Evolutionary conservation across 257 asterid genomes (phyloP).

Genomic region (Agastache rugosa): DNA sequence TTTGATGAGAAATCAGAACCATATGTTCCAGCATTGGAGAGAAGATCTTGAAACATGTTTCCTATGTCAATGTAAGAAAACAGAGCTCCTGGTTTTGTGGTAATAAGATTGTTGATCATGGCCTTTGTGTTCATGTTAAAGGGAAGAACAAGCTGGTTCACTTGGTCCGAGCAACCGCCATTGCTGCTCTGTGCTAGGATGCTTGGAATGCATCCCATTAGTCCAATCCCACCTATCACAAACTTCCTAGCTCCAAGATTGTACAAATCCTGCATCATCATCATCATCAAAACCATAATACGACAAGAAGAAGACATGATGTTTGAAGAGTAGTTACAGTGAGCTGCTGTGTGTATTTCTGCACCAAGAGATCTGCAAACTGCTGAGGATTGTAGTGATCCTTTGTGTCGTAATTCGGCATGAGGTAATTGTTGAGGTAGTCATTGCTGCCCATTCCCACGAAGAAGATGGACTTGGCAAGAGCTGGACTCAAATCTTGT

Average conservation of each 20-base stretch:
- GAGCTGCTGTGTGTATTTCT: slow-evolving; percentile 68
- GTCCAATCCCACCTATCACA: slow-evolving; percentile 78
- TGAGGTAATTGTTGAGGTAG: slow-evolving; percentile 84
- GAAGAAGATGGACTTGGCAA: slow-evolving; percentile 64
- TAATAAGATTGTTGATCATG: slow-evolving; percentile 63
- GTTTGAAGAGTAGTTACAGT: slow-evolving; percentile 37
- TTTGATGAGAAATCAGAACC: slow-evolving; percentile 44
- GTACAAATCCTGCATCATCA: slow-evolving; percentile 62
- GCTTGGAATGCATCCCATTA: slow-evolving; percentile 92
- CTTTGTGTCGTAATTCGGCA: slow-evolving; percentile 69
- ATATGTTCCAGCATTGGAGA: slow-evolving; percentile 61
- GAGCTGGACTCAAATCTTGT: slow-evolving; percentile 56
- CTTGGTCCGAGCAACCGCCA: slow-evolving; percentile 69
- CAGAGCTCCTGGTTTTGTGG: slow-evolving; percentile 45
- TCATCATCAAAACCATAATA: no score
- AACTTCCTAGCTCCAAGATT: slow-evolving; percentile 87
- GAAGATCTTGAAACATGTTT: slow-evolving; percentile 73
- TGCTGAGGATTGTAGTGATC: slow-evolving; percentile 65
- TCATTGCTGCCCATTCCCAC: slow-evolving; percentile 91
- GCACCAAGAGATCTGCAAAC: slow-evolving; percentile 69
- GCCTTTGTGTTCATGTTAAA: slow-evolving; percentile 65
- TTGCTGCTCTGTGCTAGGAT: slow-evolving; percentile 63
- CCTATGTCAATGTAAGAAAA: slow-evolving; percentile 65
- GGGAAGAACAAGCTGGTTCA: slow-evolving; percentile 69
- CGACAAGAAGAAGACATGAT: neutral